These are phyloP conservation scores for Penicillium psychrofluorescens DNA, from an alignment of 495 filamentous ascomycete genomes.

Conservation along the genomic window DNA sequence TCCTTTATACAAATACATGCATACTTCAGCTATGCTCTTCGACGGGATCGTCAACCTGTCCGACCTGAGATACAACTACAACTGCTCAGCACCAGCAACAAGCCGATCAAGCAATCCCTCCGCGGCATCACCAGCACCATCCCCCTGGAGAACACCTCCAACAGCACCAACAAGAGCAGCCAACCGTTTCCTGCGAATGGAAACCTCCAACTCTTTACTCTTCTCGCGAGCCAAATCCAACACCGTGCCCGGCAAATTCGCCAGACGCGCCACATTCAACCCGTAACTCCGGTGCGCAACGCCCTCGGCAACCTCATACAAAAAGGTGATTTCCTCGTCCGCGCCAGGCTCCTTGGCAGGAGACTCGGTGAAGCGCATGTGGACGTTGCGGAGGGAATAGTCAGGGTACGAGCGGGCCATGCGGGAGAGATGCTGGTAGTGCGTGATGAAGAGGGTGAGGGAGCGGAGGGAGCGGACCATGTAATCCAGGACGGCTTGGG, in stretches of 20 bases:
- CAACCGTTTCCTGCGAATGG: constrained; percentile 53
- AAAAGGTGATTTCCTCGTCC: constrained; percentile 62
- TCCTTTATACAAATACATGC: too few relatives aligned
- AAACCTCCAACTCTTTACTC: constrained; percentile 72
- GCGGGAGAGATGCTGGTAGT: constrained; percentile 79
- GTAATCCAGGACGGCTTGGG: constrained; percentile 80
- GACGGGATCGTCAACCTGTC: background rate
- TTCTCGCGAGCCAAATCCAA: constrained; percentile 72
- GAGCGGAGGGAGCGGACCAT: constrained; percentile 68
- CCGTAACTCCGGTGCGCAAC: constrained; percentile 92
- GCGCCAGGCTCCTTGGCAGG: constrained; percentile 12
- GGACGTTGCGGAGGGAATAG: constrained; percentile 62
- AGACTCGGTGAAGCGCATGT: constrained; percentile 71
- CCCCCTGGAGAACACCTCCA: constrained; percentile 32
- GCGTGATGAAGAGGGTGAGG: constrained; percentile 89
- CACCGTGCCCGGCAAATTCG: constrained; percentile 68
- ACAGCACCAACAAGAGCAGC: constrained; percentile 34
- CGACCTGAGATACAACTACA: constrained; percentile 12
- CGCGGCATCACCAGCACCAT: constrained; percentile 5
- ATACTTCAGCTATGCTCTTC: background rate
- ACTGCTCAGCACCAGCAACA: constrained; percentile 29
- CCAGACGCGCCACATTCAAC: constrained; percentile 84
- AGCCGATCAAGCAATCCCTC: constrained; percentile 28
- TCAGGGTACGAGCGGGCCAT: constrained; percentile 59
- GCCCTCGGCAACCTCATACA: constrained; percentile 79